phyloP scores from a whole-genome alignment of 1,284 basidiomycete species.

The Marasmius sp. region DNA sequence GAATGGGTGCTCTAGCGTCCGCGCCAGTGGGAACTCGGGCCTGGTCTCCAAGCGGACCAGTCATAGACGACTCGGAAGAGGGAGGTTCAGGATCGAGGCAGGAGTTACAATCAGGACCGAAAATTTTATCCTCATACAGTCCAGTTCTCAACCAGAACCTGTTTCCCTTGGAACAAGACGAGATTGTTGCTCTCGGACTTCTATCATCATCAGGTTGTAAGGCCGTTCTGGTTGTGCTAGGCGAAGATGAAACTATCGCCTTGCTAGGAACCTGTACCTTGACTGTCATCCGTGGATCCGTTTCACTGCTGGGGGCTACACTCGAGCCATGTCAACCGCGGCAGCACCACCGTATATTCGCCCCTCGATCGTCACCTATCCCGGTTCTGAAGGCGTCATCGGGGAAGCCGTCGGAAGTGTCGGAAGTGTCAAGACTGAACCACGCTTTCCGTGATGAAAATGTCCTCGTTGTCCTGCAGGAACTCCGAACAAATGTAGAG shows the following conservation, averaged over 20 bases:
- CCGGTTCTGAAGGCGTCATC: constrained; percentile 47
- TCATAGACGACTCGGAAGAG: not conserved
- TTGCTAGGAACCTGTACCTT: constrained; percentile 59
- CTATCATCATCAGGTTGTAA: constrained; percentile 5
- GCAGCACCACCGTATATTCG: constrained; percentile 50
- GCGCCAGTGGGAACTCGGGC: constrained; percentile 6
- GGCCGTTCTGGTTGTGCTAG: constrained; percentile 42
- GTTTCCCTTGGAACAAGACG: constrained; percentile 41
- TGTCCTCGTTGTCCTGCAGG: constrained; percentile 54
- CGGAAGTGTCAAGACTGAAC: constrained; percentile 19
- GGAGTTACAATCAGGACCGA: constrained; percentile 5
- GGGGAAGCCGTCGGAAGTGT: constrained; percentile 12
- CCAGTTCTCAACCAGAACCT: constrained; percentile 44
- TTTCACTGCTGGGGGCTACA: constrained; percentile 50
- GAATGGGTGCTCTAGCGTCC: constrained; percentile 11
- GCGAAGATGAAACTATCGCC: constrained; percentile 47
- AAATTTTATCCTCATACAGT: constrained; percentile 43
- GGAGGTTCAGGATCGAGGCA: not conserved
- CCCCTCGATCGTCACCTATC: constrained; percentile 66
- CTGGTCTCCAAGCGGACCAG: constrained; percentile 6
- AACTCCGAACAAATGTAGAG: constrained; percentile 57
- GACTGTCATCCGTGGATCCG: constrained; percentile 52
- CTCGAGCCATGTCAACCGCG: constrained; percentile 37
- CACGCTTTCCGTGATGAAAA: constrained; percentile 17
- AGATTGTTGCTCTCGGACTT: constrained; percentile 30